These are phyloP conservation scores for Venturia pyrina DNA, from an alignment of 2,329 filamentous ascomycete genomes.

Conservation along the genomic window DNA sequence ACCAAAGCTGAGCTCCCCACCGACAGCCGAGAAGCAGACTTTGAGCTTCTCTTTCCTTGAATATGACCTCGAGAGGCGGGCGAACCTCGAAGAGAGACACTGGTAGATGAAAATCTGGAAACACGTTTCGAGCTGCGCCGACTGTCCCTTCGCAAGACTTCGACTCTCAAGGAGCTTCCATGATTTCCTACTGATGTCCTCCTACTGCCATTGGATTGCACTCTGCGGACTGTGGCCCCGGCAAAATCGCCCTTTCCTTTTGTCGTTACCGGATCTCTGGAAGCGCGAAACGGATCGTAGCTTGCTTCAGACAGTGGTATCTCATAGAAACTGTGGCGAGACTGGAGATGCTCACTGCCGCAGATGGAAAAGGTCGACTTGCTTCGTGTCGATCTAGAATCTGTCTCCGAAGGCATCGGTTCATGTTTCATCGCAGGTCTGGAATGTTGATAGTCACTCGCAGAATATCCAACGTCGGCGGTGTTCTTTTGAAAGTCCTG, in stretches of 20 bases:
- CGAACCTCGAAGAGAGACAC: slow-evolving; percentile 20
- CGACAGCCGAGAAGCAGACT: slow-evolving; percentile 28
- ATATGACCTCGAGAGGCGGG: neutral
- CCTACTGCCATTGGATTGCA: slow-evolving; percentile 24
- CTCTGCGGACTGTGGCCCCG: slow-evolving; percentile 59
- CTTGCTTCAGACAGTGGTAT: slow-evolving; percentile 47
- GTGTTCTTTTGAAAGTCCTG: slow-evolving; percentile 74
- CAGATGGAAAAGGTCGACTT: slow-evolving; percentile 48
- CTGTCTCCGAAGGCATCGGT: slow-evolving; percentile 21
- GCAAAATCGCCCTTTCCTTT: slow-evolving; percentile 48
- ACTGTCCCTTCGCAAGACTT: slow-evolving; percentile 23
- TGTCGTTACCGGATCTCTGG: slow-evolving; percentile 39
- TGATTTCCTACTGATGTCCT: slow-evolving; percentile 25
- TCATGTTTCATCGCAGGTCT: slow-evolving; percentile 19
- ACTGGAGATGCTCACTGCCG: slow-evolving; percentile 42
- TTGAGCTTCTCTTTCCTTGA: slow-evolving; percentile 15
- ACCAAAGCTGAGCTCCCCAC: slow-evolving; percentile 37
- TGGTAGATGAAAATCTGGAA: slow-evolving; percentile 22
- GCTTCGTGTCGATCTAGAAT: slow-evolving; percentile 28
- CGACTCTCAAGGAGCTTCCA: slow-evolving; percentile 31
- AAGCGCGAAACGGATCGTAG: slow-evolving; percentile 78
- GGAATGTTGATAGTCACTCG: slow-evolving; percentile 84
- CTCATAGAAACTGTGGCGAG: slow-evolving; percentile 39
- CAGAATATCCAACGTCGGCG: slow-evolving; percentile 60
- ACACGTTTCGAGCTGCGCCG: slow-evolving; percentile 18